A percentile compares a stretch with the other conserved stretches of the same genome.
Conservation (phyloP, 2,329 filamentous ascomycete genomes). For the Botryotinia calthae region DNA sequence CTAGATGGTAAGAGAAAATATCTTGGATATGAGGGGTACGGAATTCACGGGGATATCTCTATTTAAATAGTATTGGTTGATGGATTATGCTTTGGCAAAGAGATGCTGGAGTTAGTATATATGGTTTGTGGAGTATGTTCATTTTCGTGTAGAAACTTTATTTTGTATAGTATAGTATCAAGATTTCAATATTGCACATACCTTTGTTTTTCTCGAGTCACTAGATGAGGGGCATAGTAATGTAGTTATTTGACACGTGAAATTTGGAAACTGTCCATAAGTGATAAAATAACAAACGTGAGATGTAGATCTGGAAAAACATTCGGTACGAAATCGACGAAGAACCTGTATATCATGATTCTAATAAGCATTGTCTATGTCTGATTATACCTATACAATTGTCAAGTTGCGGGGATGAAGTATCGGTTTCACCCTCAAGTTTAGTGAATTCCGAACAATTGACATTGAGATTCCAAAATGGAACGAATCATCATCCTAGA, state of each 20-base stretch:
- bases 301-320: too few relatives aligned
- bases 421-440: not conserved
- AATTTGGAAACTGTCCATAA: not conserved
- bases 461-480: not conserved
- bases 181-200: not conserved
- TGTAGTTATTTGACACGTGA: not conserved
- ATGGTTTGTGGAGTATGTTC: not conserved
- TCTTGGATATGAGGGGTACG: not conserved
- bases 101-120: not conserved
- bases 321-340: not conserved
- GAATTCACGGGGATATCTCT: not conserved
- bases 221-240: not conserved
- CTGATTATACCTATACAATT: too few relatives aligned
- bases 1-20: not conserved
- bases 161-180: not conserved
- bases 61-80: too few relatives aligned
- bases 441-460: not conserved
- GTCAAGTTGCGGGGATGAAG: not conserved
- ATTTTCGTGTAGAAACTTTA: not conserved
- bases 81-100: not conserved
- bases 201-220: not conserved
- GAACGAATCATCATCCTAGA: rapidly evolving
- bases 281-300: not conserved
- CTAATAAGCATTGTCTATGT: too few relatives aligned
- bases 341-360: not conserved